Evolutionary conservation across 1,139 yeast genomes (phyloP), one percentile per base, ranked within the genome.

Genomic region (Hansenula sp.): DNA sequence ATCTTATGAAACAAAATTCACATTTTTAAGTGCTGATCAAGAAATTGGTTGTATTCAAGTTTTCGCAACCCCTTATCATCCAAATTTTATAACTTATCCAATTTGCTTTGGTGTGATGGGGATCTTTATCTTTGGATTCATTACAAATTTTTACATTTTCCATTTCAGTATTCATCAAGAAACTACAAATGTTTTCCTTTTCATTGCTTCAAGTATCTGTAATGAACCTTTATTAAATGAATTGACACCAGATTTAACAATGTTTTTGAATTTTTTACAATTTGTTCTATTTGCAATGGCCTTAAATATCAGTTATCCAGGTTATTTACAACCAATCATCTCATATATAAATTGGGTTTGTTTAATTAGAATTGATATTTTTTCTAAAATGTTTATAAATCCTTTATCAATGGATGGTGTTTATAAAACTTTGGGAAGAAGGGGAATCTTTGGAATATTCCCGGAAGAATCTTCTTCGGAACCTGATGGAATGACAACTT

Each of bases 131-230:
- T 59, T 77, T 19, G 68, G 79, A 40, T 61, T 69, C 37, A 55
- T 74, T 34, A 71, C 76, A 6, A 68, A 76, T 43, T 60, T 72
- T 12, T 62, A 68, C 39, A 64, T 70, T 24, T 54, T 62, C 34
- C 49, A 60, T 36, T 55, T 62, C 45, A 79, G 85, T 40, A 79
- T 84, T 1, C 76, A 81, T 66, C 83, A 81, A 49, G 87, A 83
- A 52, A 74, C 87, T 1, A 63, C 72, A 10, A 77, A 81, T 51
- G 79, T 82, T 3, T 79, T 77, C 49, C 59, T 80, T 33, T 72
- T 77, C 60, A 67, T 70, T 30, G 83, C 84, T 7, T 79, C 86
- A 9, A 75, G 80, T 28, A 78, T 81, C 44, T 80, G 84, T 57
- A 81, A 81, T 55, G 76, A 70, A 28, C 71, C 80, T 18, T 68